Percentiles rank a stretch among this genome's conserved stretches.
Evolutionary conservation across 2,329 filamentous ascomycete genomes (phyloP).

Genomic region (Aspergillus jensenii): DNA sequence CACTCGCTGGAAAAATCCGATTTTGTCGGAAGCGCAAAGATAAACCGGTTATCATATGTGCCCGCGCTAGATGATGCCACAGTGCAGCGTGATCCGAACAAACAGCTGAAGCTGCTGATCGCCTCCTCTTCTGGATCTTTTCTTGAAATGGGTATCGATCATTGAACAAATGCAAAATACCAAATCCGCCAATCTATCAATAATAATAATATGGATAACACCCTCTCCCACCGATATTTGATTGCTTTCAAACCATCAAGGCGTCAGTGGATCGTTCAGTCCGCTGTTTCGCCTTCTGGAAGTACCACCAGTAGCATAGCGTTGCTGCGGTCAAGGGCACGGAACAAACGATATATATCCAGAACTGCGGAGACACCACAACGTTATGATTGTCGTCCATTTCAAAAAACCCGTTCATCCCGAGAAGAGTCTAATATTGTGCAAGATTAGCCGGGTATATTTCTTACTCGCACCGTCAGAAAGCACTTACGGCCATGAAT

Average conservation of each 20-base stretch:
- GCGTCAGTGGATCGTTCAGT: not conserved
- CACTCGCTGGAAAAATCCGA: not conserved
- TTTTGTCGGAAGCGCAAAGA: not conserved
- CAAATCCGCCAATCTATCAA: not conserved
- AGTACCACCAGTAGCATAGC: constrained; percentile 25
- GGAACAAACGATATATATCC: constrained; percentile 39
- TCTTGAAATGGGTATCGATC: not conserved
- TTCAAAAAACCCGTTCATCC: constrained; percentile 43
- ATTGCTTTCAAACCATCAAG: not conserved
- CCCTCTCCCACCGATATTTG: not conserved
- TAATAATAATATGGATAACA: not conserved
- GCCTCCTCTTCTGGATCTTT: not conserved
- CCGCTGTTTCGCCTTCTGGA: constrained; percentile 6
- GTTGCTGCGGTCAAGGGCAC: constrained; percentile 32
- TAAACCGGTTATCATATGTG: constrained; percentile 1
- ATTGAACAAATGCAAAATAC: not conserved
- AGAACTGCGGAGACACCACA: constrained; percentile 36
- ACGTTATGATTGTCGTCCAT: constrained; percentile 31
- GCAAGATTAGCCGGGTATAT: not conserved
- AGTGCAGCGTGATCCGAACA: not conserved
- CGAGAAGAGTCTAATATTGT: constrained; percentile 37
- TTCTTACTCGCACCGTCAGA: too few species aligned
- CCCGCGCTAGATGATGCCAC: constrained; percentile 4
- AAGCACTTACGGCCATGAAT: constrained; percentile 35
- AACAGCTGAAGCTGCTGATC: not conserved